These are phyloP conservation scores for Paramecium tetraurelia DNA, from an alignment of 73 alveolate genomes.

Conservation along the genomic window DNA sequence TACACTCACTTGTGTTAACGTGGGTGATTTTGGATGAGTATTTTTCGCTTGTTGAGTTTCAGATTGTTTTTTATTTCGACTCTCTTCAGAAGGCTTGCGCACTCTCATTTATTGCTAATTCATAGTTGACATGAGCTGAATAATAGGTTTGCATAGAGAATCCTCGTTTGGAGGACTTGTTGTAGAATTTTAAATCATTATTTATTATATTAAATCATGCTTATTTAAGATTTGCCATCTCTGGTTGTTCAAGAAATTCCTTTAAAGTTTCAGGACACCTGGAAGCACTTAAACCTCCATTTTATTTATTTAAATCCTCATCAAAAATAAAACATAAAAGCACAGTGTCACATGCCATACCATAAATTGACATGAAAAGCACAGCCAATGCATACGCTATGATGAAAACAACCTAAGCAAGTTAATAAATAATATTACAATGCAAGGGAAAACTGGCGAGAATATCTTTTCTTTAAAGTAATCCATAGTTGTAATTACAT, in stretches of 20 bases:
- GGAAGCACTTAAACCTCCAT: constrained; percentile 47
- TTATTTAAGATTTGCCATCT: background rate
- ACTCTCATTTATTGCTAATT: background rate
- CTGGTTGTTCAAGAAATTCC: constrained; percentile 38
- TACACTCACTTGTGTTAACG: background rate
- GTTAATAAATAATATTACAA: background rate
- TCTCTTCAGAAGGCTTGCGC: background rate
- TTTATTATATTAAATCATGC: constrained; percentile 31
- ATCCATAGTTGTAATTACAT: constrained; percentile 71
- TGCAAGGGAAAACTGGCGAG: constrained; percentile 81
- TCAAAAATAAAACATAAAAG: constrained; percentile 82
- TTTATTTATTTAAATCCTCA: constrained; percentile 76
- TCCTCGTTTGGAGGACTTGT: constrained; percentile 29
- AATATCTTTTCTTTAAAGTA: constrained; percentile 70
- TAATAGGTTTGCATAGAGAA: constrained; percentile 1
- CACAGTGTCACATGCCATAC: constrained; percentile 89
- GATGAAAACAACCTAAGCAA: constrained; percentile 68
- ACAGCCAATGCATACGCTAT: constrained; percentile 76
- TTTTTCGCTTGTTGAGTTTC: background rate
- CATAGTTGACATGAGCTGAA: background rate
- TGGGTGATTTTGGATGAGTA: background rate
- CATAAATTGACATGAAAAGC: constrained; percentile 81
- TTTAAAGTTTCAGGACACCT: constrained; percentile 58
- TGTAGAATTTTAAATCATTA: constrained; percentile 21
- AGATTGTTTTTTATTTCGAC: background rate